Base-by-base conservation (phyloP, 306 rosid genomes). In the Macrotyloma uniflorum region DNA sequence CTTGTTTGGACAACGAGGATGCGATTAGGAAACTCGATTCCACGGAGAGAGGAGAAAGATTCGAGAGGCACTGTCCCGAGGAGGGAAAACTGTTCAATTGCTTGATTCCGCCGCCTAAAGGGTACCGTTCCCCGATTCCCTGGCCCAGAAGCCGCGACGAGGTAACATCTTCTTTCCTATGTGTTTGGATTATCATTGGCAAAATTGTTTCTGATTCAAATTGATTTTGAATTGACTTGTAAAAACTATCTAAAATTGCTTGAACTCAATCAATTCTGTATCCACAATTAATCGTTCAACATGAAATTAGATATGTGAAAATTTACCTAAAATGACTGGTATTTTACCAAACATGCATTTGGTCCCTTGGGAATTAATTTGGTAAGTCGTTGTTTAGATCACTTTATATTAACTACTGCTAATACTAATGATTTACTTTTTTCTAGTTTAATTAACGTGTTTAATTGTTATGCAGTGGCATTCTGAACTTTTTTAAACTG, bases 71-170 rank as follows among this genome's bases (percentile, higher is more conserved):
- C 82, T 95, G 99, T 57, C 97, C 98, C 1, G 77, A 54, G 35
- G 18, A 57, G 53, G 92, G 82, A 49, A 79, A 71, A 43, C 83
- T 85, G 13, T 54, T 95, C 83, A 82, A 71, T 77, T 95, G 98
- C 90, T 84, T 95, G 83, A 91, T 95, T 88, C 99, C 96, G 8
- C 70, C 91, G 14, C 93, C 98, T 0, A 91, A 82, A 78, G 90
- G 91, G 14, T 95, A 95, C 80, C 90, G 86, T 55, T 4, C 50
- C 0, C 93, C 99, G 0, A 87, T 95, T 72, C 93, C 97, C 0
- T 95, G 99, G 99, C 99, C 98, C 1, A 88, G 77, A 79, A 95
- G 99, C 88, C 93, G 97, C 11, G 91, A 91, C 20, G 97, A 93
- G 99, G 99, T 95, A 86, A 15, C n/a, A 1, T 5, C 6, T 58